Percentiles rank a stretch among this genome's conserved stretches.
Evolutionary conservation across 164 flowering plant species (phyloP).

Genomic region (Malania oleifera): DNA sequence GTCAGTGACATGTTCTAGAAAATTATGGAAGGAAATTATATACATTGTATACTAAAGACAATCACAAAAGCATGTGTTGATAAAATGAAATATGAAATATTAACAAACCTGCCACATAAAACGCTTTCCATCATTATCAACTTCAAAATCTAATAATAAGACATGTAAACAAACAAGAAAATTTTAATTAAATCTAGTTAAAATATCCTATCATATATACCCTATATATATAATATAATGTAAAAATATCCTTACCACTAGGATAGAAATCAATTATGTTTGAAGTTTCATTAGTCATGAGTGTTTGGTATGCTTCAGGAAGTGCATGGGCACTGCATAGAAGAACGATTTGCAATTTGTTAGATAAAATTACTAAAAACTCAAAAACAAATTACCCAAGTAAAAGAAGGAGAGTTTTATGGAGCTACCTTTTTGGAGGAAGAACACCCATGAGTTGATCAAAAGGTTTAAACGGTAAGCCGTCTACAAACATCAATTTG

Average conservation of each 20-base stretch:
- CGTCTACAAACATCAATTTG: background rate
- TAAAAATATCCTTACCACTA: background rate
- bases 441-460: conserved; percentile 3
- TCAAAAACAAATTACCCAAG: too few species aligned
- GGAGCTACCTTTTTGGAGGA: background rate
- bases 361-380: too few species aligned
- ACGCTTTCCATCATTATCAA: background rate
- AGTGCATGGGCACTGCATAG: background rate
- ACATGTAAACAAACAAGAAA: background rate
- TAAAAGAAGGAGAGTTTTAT: too few species aligned
- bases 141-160: background rate
- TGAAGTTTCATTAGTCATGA: background rate
- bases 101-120: background rate
- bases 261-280: background rate
- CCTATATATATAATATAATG: too few species aligned
- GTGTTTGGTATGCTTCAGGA: background rate
- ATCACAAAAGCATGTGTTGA: too few species aligned
- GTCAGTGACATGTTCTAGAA: too few species aligned
- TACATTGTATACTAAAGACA: too few species aligned
- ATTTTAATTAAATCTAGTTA: background rate
- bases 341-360: too few species aligned
- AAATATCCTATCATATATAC: too few species aligned
- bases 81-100: too few species aligned
- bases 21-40: too few species aligned
- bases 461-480: background rate